Evolutionary conservation across 1,139 yeast genomes (phyloP), one percentile per base, ranked within the genome.

Genomic region (Blastobotrys serpentis): DNA sequence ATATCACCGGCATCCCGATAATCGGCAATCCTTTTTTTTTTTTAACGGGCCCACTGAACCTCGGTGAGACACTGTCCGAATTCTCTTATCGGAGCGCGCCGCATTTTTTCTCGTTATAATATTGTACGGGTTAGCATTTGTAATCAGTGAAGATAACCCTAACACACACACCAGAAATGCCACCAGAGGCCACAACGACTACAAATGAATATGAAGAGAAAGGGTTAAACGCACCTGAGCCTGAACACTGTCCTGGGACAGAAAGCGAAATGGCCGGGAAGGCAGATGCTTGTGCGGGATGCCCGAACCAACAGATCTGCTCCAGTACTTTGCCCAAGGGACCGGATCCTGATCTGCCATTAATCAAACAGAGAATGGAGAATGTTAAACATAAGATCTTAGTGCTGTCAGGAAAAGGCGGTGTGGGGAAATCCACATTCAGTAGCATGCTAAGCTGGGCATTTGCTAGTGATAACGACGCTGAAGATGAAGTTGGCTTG

Each of bases 221-320:
- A 30, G 42, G 48, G 33, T 55, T 62, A n/a, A 52, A 56, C 40
- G 66, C 64, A 6, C 66, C 68, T 2, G 65, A 85, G 60, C 96
- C 97, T 1, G 97, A 89, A 62, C 98, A 92, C 68, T 92, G 99
- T 72, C 98, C 98, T 0, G 99, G 98, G 0, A 96, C 98, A 1
- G 96, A 90, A 63, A 86, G 95, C 1, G 96, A 88, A 56, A 70
- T 72, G 48, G 98, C 99, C 1, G 99, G 99, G 6, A 81, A 84
- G 61, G 92, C 88, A 1, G 96, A 87, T 62, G 96, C 98, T 11
- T 94, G 99, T 66, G 76, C 73, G 13, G 97, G 97, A 13, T 94
- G 99, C 71, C 95, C 98, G 14, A 92, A 94, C 67, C 90, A 92
- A 68, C 81, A 77, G 46, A 86, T 90, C 3, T 94, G 99, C 69